These are phyloP conservation scores for Kockovaella imperatae DNA, from an alignment of 768 basidiomycete genomes.

Conservation along the genomic window DNA sequence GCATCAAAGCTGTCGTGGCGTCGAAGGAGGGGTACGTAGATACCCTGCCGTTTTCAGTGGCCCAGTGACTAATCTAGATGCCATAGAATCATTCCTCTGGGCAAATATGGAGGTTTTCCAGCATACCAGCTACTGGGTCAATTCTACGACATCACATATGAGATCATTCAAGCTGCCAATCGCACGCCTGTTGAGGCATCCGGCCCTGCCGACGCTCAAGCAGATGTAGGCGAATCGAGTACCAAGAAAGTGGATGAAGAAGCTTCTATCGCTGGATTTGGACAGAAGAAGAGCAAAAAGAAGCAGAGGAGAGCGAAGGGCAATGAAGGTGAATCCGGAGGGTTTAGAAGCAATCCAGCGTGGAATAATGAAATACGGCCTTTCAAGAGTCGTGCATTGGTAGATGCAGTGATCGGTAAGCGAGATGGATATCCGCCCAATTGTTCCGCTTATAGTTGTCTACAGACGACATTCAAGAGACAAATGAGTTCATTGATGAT, in stretches of 20 bases:
- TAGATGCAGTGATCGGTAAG: slow-evolving; percentile 35
- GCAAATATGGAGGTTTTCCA: slow-evolving; percentile 77
- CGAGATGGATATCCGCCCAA: neutral
- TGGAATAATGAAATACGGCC: slow-evolving; percentile 30
- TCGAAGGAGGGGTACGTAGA: slow-evolving; percentile 60
- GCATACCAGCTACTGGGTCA: slow-evolving; percentile 69
- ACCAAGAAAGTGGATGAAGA: neutral
- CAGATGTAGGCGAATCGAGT: neutral
- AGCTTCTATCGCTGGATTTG: neutral
- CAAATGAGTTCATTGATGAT: slow-evolving; percentile 91
- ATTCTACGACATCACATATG: slow-evolving; percentile 81
- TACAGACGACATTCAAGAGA: slow-evolving; percentile 90
- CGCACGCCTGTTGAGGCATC: neutral
- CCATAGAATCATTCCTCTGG: slow-evolving; percentile 61
- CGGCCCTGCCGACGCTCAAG: no score
- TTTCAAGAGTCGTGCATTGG: slow-evolving; percentile 18
- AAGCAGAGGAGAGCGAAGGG: slow-evolving; percentile 59
- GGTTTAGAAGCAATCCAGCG: slow-evolving; percentile 49
- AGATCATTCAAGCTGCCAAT: slow-evolving; percentile 50
- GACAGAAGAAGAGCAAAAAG: slow-evolving; percentile 19
- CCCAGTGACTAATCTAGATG: neutral
- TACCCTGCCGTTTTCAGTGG: neutral
- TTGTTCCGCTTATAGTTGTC: neutral
- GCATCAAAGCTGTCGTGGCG: slow-evolving; percentile 65
- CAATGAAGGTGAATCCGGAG: slow-evolving; percentile 48